Base-by-base conservation (phyloP, 305 asterid genomes). In the Fraxinus ornus region DNA sequence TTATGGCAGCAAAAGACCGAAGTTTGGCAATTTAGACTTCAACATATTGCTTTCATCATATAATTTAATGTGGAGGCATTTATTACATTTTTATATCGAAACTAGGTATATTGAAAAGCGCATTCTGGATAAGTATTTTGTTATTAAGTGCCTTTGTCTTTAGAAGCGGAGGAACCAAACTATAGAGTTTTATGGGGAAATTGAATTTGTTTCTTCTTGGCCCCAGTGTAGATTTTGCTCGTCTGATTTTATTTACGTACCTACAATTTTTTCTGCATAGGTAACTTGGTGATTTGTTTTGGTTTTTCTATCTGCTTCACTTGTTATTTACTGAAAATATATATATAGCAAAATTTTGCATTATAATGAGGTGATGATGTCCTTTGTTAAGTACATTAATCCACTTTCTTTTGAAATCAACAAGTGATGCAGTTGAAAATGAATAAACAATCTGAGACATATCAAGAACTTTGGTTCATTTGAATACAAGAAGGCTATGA, bases 341-440 rank as follows among this genome's bases (percentile, higher is more conserved):
- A 12, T 44, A 44, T 12, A 17, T 22, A 21, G 30, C 5, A 8
- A 21, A 62, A 7, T 2, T 22, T 24, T 62, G 33, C 32, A 22
- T 22, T 24, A 9, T 64, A 24, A 47, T 47, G 35, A 22, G 35
- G 7, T 64, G 17, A 26, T 64, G 73, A 10, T 26, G 35, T 24
- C 73, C 73, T 66, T 26, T 1, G 8, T 26, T 26, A 26, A 3
- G 19, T 66, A 26, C n/a, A 26, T 1, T 12, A 19, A 15, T 19
- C 15, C 83, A n/a, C n/a, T 79, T 74, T 73, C 77, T 55, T 30
- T 73, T 24, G 62, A 17, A 52, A 52, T 52, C 62, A 17, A 52
- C 21, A 0, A 49, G 60, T 4, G 17, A 3, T 49, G 60, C 60
- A 49, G 21, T 17, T 17, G 22, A 13, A 13, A 47, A 13, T 47